Evolutionary conservation across 768 basidiomycete species (phyloP).

Genomic region (Galerina sulciceps): DNA sequence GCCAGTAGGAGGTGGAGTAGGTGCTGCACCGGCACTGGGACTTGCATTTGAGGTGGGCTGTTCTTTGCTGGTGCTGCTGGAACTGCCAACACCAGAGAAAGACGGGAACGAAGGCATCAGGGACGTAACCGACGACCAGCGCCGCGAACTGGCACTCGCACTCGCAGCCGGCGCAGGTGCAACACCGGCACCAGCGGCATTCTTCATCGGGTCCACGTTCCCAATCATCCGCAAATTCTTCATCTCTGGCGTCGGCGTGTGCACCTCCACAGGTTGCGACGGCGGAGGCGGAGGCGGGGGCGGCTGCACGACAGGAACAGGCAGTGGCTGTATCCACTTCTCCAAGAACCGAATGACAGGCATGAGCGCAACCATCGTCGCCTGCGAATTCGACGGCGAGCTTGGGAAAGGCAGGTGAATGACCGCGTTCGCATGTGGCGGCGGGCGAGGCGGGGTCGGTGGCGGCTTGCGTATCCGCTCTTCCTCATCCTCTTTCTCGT

Average conservation of each 20-base stretch:
- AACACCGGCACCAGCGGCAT: conserved; percentile 13
- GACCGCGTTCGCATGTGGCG: conserved; percentile 72
- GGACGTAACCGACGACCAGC: conserved; percentile 49
- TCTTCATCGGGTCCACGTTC: conserved; percentile 15
- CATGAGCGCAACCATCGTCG: conserved; percentile 60
- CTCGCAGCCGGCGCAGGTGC: conserved; percentile 1
- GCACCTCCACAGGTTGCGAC: conserved; percentile 1
- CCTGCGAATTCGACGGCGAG: conserved; percentile 57
- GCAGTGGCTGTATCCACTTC: conserved; percentile 57
- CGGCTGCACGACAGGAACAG: conserved; percentile 19
- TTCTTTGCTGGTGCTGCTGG: conserved; percentile 2
- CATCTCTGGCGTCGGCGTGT: conserved; percentile 11
- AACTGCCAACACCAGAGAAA: conserved; percentile 26
- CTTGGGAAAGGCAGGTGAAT: conserved; percentile 80
- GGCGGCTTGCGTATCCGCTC: conserved; percentile 22
- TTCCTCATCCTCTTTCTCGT: conserved; percentile 25
- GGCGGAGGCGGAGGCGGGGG: conserved; percentile 6
- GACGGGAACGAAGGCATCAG: conserved; percentile 43
- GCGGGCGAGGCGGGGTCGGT: conserved; percentile 58
- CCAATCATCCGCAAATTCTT: conserved; percentile 18
- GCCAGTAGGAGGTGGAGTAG: conserved; percentile 24
- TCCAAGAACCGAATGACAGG: conserved; percentile 74
- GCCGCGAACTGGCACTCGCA: conserved; percentile 31
- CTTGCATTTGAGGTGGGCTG: not conserved
- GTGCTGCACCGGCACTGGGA: conserved; percentile 7